Evolutionary conservation across 1,284 basidiomycete genomes (phyloP).

Genomic region (Melampsora medusae): DNA sequence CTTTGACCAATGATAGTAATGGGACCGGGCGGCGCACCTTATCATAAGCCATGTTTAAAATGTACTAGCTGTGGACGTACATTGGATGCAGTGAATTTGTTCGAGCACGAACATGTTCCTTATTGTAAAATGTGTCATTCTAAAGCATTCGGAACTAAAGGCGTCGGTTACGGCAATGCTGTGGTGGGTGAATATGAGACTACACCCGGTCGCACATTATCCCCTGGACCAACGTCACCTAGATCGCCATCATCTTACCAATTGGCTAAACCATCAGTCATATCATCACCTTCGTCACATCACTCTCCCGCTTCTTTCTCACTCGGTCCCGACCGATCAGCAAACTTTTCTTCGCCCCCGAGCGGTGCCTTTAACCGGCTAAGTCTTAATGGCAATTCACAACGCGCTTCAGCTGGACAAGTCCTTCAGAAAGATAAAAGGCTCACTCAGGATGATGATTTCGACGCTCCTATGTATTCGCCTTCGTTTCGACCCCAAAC

Average conservation of each 20-base stretch:
- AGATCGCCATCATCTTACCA: neutral
- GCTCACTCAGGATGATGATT: too few species aligned
- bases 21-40: slow-evolving; percentile 51
- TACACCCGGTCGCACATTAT: neutral
- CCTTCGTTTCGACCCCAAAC: too few species aligned
- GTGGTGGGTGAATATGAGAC: slow-evolving; percentile 46
- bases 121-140: slow-evolving; percentile 54
- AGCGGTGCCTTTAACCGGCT: neutral
- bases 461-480: too few species aligned
- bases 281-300: slow-evolving; percentile 2
- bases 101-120: slow-evolving; percentile 53
- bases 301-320: neutral
- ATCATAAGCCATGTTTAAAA: slow-evolving; percentile 53
- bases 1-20: slow-evolving; percentile 46
- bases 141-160: slow-evolving; percentile 53
- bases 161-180: slow-evolving; percentile 52
- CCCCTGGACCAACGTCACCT: neutral
- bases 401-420: too few species aligned
- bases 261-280: neutral
- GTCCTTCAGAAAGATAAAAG: too few species aligned
- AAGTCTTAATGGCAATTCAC: too few species aligned
- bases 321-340: neutral
- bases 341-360: neutral
- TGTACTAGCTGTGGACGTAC: slow-evolving; percentile 53
- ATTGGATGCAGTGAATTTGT: slow-evolving; percentile 52